Base-by-base conservation (phyloP, 305 asterid genomes). In the Solanum hybrid region DNA sequence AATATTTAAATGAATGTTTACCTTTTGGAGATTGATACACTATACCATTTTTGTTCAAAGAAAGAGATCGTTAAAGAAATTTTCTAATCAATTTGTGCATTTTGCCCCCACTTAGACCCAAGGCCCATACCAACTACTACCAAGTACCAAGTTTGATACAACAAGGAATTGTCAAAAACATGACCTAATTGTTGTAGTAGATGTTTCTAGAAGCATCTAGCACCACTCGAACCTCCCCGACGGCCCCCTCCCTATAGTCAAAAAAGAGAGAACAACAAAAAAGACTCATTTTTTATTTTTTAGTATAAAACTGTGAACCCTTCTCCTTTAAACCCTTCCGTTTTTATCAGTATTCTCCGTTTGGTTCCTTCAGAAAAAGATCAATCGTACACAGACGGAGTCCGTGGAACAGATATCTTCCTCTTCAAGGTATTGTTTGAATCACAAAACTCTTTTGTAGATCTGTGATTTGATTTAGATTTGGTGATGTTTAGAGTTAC, bases 121-220 rank as follows among this genome's bases (percentile, higher is more conserved):
- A 26, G 86, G 86, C 86, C 86, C 66, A 80, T 80, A 38, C 34
- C 27, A n/a, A 36, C 15, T 22, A 35, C 24, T 73, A 13, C 56
- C 19, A 13, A 73, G 31, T 73, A 13, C 56, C 19, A 13, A 73
- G 31, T 35, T 60, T 78, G 19, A n/a, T 1, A 79, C 56, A 76
- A 10, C 6, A n/a, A 24, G 2, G 34, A 79, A 38, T 78, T 78
- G 85, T 35, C 60, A 79, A 71, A 8, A 71, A 38, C 35, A 80
- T 24, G 35, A 80, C 86, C 64, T 80, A 80, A 11, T 26, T 45
- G 87, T 2, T 29, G 26, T 11, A 15, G 19, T 10, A 51, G 38
- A 84, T 84, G 22, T 84, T 84, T 84, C 87, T 84, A 84, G 87
- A 84, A 84, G 87, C 31, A 17, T 31, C 87, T 84, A 10, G 75